Percentiles rank a stretch among this genome's conserved stretches.
Evolutionary conservation across 352 stramenopile genomes (phyloP).

Genomic region (Pythium phragmiticola): DNA sequence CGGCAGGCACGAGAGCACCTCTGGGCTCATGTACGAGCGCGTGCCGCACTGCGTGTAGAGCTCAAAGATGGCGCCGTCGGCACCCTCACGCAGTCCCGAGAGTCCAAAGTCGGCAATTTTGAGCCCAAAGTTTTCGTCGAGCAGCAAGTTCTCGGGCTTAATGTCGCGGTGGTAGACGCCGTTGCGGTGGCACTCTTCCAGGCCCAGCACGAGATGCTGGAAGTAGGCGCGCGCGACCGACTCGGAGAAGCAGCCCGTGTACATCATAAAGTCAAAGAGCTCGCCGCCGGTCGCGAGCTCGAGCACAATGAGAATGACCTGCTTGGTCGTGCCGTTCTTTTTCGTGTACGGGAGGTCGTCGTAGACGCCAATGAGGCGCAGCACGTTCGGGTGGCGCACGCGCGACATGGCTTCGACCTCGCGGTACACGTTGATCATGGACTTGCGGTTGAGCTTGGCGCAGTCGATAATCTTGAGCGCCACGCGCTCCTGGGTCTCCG

Average conservation of each 20-base stretch:
- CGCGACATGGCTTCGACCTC: slow-evolving; percentile 90
- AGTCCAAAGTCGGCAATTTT: slow-evolving; percentile 96
- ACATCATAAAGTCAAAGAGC: slow-evolving; percentile 94
- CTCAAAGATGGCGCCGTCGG: slow-evolving; percentile 57
- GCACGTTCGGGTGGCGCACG: slow-evolving; percentile 78
- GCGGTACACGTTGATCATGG: slow-evolving; percentile 82
- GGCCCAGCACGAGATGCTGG: slow-evolving; percentile 75
- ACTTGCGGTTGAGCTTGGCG: slow-evolving; percentile 77
- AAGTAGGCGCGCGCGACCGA: slow-evolving; percentile 87
- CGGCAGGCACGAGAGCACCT: slow-evolving; percentile 80
- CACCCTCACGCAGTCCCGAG: slow-evolving; percentile 82
- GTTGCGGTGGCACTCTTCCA: slow-evolving; percentile 79
- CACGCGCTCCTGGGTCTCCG: slow-evolving; percentile 73
- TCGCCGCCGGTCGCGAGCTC: slow-evolving; percentile 87
- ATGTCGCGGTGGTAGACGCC: slow-evolving; percentile 92
- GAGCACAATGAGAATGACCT: slow-evolving; percentile 88
- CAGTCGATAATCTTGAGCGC: slow-evolving; percentile 91
- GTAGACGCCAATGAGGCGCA: slow-evolving; percentile 75
- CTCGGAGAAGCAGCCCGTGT: slow-evolving; percentile 89
- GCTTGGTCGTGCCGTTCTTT: slow-evolving; percentile 67
- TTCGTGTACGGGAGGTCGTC: slow-evolving; percentile 73
- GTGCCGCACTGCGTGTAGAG: slow-evolving; percentile 90
- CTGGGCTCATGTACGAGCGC: slow-evolving; percentile 91
- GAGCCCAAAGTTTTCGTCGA: slow-evolving; percentile 81
- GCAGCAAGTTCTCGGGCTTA: slow-evolving; percentile 92